Conservation (phyloP, 1,284 basidiomycete species). For the Ceratobasidium sp. region DNA sequence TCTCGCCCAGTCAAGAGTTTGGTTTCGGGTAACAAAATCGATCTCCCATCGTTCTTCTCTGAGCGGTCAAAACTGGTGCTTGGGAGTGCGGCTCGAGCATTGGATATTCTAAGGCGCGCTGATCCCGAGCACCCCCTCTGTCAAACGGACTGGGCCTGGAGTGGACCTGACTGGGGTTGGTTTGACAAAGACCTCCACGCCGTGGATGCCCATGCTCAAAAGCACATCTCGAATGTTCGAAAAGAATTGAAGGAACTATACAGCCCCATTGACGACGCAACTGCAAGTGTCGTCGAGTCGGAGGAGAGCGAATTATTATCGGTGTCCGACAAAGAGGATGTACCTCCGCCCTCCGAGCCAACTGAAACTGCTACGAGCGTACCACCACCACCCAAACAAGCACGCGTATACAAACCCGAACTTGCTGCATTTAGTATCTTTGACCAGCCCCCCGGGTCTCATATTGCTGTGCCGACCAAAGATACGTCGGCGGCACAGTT, state of each 20-base stretch:
- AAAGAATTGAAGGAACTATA: constrained; percentile 8
- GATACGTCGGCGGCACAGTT: constrained; percentile 54
- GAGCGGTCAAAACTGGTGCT: not conserved
- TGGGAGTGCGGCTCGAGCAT: constrained; percentile 55
- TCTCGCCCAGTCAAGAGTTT: constrained; percentile 8
- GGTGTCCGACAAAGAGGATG: not conserved
- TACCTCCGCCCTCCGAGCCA: not conserved
- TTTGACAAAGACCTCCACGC: constrained; percentile 57
- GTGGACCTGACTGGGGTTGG: constrained; percentile 59
- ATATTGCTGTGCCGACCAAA: constrained; percentile 47
- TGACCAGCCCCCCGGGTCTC: constrained; percentile 66
- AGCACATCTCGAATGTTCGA: constrained; percentile 7
- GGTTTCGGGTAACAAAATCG: constrained; percentile 2
- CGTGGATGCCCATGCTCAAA: constrained; percentile 39
- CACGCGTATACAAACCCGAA: constrained; percentile 48
- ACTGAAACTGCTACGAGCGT: not conserved
- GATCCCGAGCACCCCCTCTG: constrained; percentile 64
- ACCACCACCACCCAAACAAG: not conserved
- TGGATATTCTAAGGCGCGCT: constrained; percentile 65
- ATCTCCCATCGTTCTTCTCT: constrained; percentile 20
- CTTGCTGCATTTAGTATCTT: constrained; percentile 63
- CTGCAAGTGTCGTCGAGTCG: constrained; percentile 6
- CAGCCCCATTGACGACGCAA: not conserved
- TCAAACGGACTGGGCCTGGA: constrained; percentile 54
- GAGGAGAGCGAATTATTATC: not conserved